Evolutionary conservation across 306 rosid species (phyloP).

Genomic region (Aeschynomene evenia): DNA sequence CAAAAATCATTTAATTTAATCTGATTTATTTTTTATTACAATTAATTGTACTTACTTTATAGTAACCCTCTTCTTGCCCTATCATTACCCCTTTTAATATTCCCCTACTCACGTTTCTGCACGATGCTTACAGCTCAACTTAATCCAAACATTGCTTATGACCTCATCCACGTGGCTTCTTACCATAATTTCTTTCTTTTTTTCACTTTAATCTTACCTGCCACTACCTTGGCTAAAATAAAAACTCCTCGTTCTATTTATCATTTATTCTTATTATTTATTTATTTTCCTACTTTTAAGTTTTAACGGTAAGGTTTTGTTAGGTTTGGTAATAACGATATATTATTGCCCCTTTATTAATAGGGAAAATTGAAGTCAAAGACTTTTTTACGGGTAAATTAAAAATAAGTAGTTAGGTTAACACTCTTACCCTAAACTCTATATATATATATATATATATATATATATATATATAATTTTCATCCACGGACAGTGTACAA

Average conservation of each 20-base stretch:
- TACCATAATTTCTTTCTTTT: constrained; percentile 38
- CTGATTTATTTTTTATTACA: constrained; percentile 25
- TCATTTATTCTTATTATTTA: neutral
- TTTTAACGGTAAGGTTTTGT: constrained; percentile 1
- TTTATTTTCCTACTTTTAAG: neutral
- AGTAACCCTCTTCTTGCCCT: constrained; percentile 41
- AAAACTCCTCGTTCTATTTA: neutral
- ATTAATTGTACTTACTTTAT: constrained; percentile 53
- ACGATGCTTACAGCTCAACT: constrained; percentile 91
- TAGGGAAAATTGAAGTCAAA: neutral
- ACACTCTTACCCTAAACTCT: too few species aligned
- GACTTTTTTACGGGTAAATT: neutral
- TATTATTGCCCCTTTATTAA: neutral
- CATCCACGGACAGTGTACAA: too few species aligned
- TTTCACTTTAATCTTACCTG: constrained; percentile 50
- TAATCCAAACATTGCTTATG: constrained; percentile 30
- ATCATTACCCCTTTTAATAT: constrained; percentile 56
- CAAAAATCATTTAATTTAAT: constrained; percentile 30
- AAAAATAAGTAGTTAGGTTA: neutral
- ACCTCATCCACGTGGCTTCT: constrained; percentile 60
- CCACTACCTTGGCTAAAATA: constrained; percentile 36
- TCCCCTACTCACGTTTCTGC: constrained; percentile 77
- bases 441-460: too few species aligned
- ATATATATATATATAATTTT: too few species aligned
- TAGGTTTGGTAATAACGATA: neutral